Evolutionary conservation across 2,329 filamentous ascomycete genomes (phyloP).

Genomic region (Fusarium guadeloupense): DNA sequence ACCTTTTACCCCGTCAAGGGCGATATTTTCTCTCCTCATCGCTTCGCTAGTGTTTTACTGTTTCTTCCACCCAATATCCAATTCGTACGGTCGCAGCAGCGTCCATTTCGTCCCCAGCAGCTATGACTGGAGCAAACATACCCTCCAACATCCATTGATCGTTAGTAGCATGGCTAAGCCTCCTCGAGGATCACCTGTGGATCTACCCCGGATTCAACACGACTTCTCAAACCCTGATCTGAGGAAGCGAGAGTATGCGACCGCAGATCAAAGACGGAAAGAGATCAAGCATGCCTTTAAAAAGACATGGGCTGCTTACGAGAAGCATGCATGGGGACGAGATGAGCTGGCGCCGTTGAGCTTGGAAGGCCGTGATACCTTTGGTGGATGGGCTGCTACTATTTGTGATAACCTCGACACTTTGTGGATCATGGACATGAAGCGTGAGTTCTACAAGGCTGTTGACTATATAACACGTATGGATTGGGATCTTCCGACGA

Average conservation of each 20-base stretch:
- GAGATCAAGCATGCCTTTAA: slow-evolving; percentile 59
- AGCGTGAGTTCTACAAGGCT: slow-evolving; percentile 69
- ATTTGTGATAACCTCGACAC: slow-evolving; percentile 71
- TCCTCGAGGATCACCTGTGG: slow-evolving; percentile 15
- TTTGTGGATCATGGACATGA: slow-evolving; percentile 73
- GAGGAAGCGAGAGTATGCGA: slow-evolving; percentile 17
- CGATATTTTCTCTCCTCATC: slow-evolving; percentile 29
- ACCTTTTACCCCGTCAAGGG: slow-evolving; percentile 33
- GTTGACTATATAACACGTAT: slow-evolving; percentile 59
- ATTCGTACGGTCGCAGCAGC: neutral
- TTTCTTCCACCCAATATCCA: slow-evolving; percentile 25
- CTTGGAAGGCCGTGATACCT: slow-evolving; percentile 59
- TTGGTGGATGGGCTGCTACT: slow-evolving; percentile 71
- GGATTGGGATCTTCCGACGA: slow-evolving; percentile 59
- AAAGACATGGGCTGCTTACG: slow-evolving; percentile 67
- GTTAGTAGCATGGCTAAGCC: slow-evolving; percentile 16
- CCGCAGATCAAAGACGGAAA: slow-evolving; percentile 28
- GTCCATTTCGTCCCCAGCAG: slow-evolving; percentile 35
- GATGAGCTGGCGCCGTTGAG: slow-evolving; percentile 68
- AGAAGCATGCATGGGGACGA: slow-evolving; percentile 66
- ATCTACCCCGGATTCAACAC: slow-evolving; percentile 35
- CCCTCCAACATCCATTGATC: slow-evolving; percentile 17
- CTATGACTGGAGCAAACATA: slow-evolving; percentile 37
- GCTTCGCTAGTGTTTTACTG: slow-evolving; percentile 19
- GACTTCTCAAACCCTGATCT: slow-evolving; percentile 29